These are phyloP conservation scores for Theileria parva DNA, from an alignment of 169 alveolate genomes.

Conservation along the genomic window DNA sequence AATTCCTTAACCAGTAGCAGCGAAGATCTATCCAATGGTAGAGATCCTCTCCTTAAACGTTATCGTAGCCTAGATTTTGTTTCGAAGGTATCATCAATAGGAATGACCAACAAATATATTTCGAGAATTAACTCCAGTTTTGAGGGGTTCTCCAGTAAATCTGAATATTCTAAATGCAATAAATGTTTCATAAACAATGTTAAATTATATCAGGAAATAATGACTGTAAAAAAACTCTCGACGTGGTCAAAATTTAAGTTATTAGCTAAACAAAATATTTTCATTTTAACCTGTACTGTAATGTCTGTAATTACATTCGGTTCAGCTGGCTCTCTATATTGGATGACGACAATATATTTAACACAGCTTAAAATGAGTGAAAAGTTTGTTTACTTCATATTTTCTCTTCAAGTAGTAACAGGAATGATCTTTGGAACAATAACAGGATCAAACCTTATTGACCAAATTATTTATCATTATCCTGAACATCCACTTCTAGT, in stretches of 20 bases:
- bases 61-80: background rate
- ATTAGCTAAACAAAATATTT: constrained; percentile 68
- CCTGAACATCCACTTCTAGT: constrained; percentile 31
- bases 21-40: background rate
- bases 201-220: background rate
- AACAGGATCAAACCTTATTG: constrained; percentile 85
- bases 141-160: background rate
- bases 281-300: constrained; percentile 73
- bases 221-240: constrained; percentile 23
- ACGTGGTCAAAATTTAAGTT: constrained; percentile 64
- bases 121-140: background rate
- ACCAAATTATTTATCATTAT: constrained; percentile 78
- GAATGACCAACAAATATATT: background rate
- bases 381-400: constrained; percentile 71
- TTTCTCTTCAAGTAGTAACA: constrained; percentile 76
- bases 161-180: constrained; percentile 2
- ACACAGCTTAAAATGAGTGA: constrained; percentile 35
- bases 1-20: background rate
- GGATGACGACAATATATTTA: constrained; percentile 84
- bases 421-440: constrained; percentile 85
- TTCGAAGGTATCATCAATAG: background rate
- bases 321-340: constrained; percentile 86
- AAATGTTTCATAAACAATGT: constrained; percentile 15
- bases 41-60: background rate
- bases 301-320: constrained; percentile 73